phyloP scores from a whole-genome alignment of 306 rosid species.

The Vachellia pachyceras region DNA sequence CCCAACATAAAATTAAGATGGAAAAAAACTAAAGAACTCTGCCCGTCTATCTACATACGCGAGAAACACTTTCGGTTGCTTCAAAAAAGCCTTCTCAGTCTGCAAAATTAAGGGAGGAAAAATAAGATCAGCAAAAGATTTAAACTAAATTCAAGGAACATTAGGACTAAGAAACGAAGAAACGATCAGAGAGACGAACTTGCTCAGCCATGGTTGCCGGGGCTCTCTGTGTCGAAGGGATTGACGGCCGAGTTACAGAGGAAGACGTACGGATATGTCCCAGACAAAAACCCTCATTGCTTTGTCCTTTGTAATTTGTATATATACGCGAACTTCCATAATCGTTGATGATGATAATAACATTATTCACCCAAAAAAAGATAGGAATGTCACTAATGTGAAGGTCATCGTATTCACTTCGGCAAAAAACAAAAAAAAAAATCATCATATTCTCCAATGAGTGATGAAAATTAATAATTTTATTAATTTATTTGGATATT shows the following conservation, averaged over 20 bases:
- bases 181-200: conserved; percentile 30
- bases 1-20: not conserved
- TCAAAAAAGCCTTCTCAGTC: conserved; percentile 85
- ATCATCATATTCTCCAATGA: not conserved
- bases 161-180: not conserved
- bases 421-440: too few relatives aligned
- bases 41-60: conserved; percentile 28
- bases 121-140: not conserved
- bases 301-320: not conserved
- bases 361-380: too few relatives aligned
- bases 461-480: too few relatives aligned
- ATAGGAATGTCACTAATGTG: too few relatives aligned
- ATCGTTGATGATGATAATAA: too few relatives aligned
- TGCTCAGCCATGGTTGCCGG: conserved; percentile 76
- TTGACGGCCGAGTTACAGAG: not conserved
- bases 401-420: too few relatives aligned
- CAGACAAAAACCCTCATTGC: conserved; percentile 32
- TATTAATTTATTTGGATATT: too few relatives aligned
- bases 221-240: conserved; percentile 22
- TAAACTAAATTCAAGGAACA: not conserved
- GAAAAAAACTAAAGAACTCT: too few relatives aligned
- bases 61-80: conserved; percentile 77
- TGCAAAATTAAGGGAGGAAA: conserved; percentile 24
- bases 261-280: not conserved
- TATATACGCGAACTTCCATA: too few relatives aligned